Evolutionary conservation across 2,329 filamentous ascomycete species (phyloP).

Genomic region (Nothopassalora personata): DNA sequence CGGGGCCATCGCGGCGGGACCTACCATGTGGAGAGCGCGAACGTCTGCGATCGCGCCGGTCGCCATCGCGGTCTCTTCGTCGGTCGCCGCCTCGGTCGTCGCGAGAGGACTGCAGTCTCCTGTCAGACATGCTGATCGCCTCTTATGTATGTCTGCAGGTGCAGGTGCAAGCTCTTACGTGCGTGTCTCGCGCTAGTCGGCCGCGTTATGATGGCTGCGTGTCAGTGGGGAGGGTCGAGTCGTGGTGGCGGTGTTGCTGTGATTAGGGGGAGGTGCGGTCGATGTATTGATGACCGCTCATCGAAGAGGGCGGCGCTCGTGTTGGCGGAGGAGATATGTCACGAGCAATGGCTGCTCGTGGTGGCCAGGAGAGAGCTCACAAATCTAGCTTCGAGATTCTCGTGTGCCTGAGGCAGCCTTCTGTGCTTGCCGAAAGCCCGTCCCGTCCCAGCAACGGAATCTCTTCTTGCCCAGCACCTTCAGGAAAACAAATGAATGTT

Average conservation of each 20-base stretch:
- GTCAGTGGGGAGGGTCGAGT: slow-evolving; percentile 3
- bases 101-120: slow-evolving; percentile 41
- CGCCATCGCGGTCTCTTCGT: slow-evolving; percentile 46
- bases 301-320: background rate
- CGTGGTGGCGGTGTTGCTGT: background rate
- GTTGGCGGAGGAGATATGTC: background rate
- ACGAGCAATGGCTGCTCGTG: background rate
- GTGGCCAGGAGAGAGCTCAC: background rate
- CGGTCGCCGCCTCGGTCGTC: slow-evolving; percentile 39
- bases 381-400: background rate
- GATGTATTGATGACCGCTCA: background rate
- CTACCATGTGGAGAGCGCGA: slow-evolving; percentile 78
- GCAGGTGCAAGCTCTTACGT: slow-evolving; percentile 28
- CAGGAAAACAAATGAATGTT: background rate
- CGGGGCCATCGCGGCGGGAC: slow-evolving; percentile 38
- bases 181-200: slow-evolving; percentile 2
- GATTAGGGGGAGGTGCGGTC: background rate
- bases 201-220: slow-evolving; percentile 4
- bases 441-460: too few species aligned
- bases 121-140: slow-evolving; percentile 32
- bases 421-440: too few species aligned
- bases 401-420: background rate
- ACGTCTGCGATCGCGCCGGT: slow-evolving; percentile 58
- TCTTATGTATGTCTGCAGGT: slow-evolving; percentile 14
- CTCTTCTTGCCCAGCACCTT: background rate